These are phyloP conservation scores for Brachypodium distachyon DNA, from an alignment of 202 grass and related monocot genomes.

Conservation along the genomic window DNA sequence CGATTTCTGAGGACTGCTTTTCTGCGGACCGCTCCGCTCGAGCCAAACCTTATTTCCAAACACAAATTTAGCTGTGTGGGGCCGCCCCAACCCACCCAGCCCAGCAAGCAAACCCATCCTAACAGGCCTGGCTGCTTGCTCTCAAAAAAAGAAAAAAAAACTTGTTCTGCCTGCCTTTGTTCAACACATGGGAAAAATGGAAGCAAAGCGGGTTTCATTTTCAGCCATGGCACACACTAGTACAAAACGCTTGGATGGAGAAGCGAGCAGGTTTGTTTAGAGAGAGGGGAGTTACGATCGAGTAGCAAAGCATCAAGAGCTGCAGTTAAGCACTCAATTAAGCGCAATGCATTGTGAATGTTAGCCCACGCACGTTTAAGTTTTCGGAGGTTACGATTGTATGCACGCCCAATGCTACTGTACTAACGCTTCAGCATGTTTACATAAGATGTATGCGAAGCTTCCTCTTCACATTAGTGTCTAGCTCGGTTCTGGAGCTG, in stretches of 20 bases:
- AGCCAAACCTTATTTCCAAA: no score
- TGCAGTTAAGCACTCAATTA: not conserved
- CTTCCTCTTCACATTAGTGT: not conserved
- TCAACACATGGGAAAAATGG: no score
- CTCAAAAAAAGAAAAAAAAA: no score
- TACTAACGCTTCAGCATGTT: not conserved
- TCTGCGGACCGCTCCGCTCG: no score
- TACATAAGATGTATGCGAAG: not conserved
- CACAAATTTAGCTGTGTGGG: no score
- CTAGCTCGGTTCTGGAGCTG: not conserved
- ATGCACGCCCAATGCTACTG: not conserved
- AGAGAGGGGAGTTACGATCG: not conserved
- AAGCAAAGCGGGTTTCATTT: no score
- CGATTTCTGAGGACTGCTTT: no score
- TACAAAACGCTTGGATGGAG: not conserved
- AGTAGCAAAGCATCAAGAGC: not conserved
- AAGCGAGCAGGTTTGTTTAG: not conserved
- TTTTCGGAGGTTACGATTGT: constrained; percentile 8
- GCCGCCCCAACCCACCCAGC: no score
- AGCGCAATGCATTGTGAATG: not conserved
- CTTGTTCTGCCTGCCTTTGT: no score
- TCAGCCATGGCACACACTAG: no score
- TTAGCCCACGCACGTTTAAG: not conserved
- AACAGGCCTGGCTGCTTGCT: no score
- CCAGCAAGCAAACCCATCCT: no score